Evolutionary conservation across 2,329 filamentous ascomycete species (phyloP), one percentile per base, ranked within the genome.

Genomic region (Juglanconis juglandina): DNA sequence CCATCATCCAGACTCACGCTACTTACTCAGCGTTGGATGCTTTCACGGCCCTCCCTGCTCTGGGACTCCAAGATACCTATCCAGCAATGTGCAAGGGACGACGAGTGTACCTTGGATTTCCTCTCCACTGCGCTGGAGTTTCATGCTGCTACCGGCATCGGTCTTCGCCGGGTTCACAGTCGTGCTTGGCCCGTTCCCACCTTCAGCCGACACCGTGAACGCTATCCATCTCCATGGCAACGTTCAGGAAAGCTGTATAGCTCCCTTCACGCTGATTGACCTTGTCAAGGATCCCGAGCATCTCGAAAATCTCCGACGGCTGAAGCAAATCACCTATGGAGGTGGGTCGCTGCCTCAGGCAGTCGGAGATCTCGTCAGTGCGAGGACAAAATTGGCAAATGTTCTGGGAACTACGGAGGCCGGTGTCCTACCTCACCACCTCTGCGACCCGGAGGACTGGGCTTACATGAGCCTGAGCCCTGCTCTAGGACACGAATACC

Each of bases 381-480:
- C 59, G 0, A 65, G 68, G 49, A 68, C 69, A 1, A 64, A 63
- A 5, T 6, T 70, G 34, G 17, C 59, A 9, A 67, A 65, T 56
- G 60, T 61, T 13, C 60, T 70, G 8, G 71, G 71, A 4, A 63
- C 68, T 3, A 74, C 71, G 2, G 72, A 74, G 59, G 59, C 61
- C 5, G 60, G 65, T 4, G 2, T 61, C 5, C 50, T 57, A n/a
- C 66, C 56, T 44, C 58, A 4, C 17, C 65, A 53, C 41, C 60
- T 60, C 11, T 65, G 44, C 58, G 68, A 59, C 47, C 67, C n/a
- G n/a, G 53, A 57, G 13, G 67, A 72, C 54, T 72, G 71, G 70
- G 55, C 60, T 30, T 71, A 71, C 60, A 52, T 70, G 14, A 64
- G 67, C 37, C 63, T 69, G 5, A 64, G 69, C 30, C 69, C 59